phyloP scores from a whole-genome alignment of 169 alveolate genomes.

The Theileria parva region DNA sequence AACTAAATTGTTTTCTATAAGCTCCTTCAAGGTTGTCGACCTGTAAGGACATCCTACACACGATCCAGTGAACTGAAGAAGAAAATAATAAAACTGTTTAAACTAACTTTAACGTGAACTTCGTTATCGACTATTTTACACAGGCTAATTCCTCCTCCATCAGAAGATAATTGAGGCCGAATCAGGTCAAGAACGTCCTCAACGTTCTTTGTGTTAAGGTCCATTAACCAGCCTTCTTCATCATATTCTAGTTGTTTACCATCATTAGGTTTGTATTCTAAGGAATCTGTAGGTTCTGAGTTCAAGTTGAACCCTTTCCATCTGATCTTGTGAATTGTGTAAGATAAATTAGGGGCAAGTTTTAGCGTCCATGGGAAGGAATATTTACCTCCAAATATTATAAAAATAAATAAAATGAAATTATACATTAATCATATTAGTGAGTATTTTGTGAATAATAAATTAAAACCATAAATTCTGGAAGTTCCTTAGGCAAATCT shows the following conservation, averaged over 20 bases:
- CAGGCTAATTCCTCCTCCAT: constrained; percentile 74
- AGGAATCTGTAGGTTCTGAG: not conserved
- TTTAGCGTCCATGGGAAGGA: not conserved
- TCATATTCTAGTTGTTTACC: not conserved
- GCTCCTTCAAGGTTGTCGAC: constrained; percentile 69
- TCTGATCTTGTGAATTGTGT: not conserved
- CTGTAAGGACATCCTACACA: constrained; percentile 75
- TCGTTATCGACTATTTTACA: constrained; percentile 64
- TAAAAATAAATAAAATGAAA: not conserved
- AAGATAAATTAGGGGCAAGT: not conserved
- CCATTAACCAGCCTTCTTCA: constrained; percentile 29
- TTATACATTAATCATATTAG: not conserved
- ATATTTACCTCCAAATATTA: not conserved
- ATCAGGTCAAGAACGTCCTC: constrained; percentile 74
- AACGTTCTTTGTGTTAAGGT: constrained; percentile 65
- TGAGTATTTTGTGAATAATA: not conserved
- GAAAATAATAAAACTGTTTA: constrained; percentile 8
- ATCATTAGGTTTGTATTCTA: not conserved
- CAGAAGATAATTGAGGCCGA: constrained; percentile 73
- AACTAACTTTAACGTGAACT: constrained; percentile 43
- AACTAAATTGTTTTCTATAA: constrained; percentile 70
- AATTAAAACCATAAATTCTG: not conserved
- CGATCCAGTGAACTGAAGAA: constrained; percentile 65
- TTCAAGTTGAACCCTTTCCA: not conserved
- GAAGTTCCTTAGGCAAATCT: not conserved